Evolutionary conservation across 176 grass and related monocot species (phyloP).

Genomic region (Chloris gayana): DNA sequence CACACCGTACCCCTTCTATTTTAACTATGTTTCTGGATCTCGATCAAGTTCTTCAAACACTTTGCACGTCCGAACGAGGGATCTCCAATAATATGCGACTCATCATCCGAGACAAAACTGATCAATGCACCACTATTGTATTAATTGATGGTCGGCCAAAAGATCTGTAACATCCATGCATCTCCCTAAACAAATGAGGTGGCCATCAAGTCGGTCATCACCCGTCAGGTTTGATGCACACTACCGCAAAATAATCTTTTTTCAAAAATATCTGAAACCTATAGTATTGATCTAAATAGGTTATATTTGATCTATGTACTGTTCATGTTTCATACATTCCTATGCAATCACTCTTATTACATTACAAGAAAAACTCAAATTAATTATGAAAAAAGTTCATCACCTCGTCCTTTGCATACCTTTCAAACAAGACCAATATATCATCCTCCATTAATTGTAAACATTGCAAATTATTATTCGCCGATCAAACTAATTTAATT

Average conservation of each 20-base stretch:
- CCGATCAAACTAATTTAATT: neutral
- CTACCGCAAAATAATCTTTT: neutral
- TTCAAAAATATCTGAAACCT: neutral
- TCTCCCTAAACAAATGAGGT: neutral
- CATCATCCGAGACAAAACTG: neutral
- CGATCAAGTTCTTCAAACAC: slow-evolving; percentile 9
- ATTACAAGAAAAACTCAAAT: neutral
- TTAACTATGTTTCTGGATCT: no score
- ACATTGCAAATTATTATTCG: neutral
- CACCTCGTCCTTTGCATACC: neutral
- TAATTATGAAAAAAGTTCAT: neutral
- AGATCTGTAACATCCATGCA: slow-evolving; percentile 11
- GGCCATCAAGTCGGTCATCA: neutral
- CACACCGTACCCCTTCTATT: no score
- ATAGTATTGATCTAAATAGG: neutral
- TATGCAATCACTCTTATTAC: neutral
- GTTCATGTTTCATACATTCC: neutral
- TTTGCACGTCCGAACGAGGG: neutral
- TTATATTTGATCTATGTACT: neutral
- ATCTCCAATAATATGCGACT: neutral
- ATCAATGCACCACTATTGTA: slow-evolving; percentile 15
- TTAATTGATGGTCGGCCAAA: neutral
- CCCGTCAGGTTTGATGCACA: neutral
- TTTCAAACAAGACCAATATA: neutral
- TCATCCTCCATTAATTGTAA: neutral